A percentile compares a stretch with the other conserved stretches of the same genome.
Conservation (phyloP, 257 asterid genomes). For the Buddleja alternifolia region DNA sequence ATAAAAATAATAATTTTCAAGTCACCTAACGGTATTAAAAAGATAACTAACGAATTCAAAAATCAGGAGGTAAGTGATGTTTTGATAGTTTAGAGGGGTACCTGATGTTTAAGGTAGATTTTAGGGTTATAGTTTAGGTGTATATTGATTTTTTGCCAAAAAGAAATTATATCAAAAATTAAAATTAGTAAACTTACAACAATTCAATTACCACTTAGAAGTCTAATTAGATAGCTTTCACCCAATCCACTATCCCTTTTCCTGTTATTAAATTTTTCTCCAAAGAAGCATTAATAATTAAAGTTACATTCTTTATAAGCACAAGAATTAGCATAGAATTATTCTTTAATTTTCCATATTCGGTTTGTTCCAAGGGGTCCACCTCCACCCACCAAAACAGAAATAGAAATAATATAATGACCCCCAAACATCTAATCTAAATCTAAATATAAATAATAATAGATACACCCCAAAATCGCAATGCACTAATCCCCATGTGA, state of each 20-base stretch:
- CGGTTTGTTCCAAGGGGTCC: constrained; percentile 11
- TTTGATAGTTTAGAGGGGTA: no score
- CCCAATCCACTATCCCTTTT: no score
- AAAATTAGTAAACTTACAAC: no score
- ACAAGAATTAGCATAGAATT: background rate
- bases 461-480: constrained; percentile 14
- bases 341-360: constrained; percentile 1
- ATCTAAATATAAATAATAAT: constrained; percentile 1
- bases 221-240: constrained; percentile 1
- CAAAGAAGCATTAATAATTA: constrained; percentile 20
- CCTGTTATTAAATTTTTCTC: no score
- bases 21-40: no score
- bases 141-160: no score
- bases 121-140: no score
- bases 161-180: no score
- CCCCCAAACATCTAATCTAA: constrained; percentile 23
- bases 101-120: no score
- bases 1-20: no score
- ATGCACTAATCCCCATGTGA: constrained; percentile 33
- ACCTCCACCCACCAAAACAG: constrained; percentile 16
- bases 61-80: no score
- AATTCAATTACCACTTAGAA: background rate
- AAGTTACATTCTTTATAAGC: constrained; percentile 8
- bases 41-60: no score
- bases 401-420: constrained; percentile 12